Base-by-base conservation (phyloP, 2,329 filamentous ascomycete genomes). In the Verticillium klebahnii region DNA sequence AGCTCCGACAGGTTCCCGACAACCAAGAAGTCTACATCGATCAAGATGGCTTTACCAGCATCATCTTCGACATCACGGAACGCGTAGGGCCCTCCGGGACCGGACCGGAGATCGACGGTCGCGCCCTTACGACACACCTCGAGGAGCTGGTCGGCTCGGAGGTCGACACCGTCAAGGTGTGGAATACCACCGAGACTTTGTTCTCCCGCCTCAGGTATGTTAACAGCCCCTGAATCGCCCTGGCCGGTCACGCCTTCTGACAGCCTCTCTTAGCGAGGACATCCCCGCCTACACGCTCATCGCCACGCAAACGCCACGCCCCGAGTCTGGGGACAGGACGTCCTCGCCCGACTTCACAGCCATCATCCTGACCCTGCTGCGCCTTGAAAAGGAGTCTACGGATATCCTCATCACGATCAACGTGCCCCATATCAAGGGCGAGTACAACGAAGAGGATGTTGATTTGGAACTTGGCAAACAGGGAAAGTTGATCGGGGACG, bases 21-120 rank as follows among this genome's bases (percentile, higher is more conserved):
- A 91, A 96, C 75, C 93, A 98, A 79, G 94, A 97, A 80, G 90
- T 97, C 68, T 97, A 88, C 78, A 89, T 97, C 70, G 92, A 96
- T 73, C 83, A 85, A 66, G 84, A 90, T 65, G 93, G 92, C 58
- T 93, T 93, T 74, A 92, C 91, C 3, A 93, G 86, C 76, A 88
- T 97, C 73, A 93, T 97, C 69, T 85, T 97, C 75, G 94, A 98
- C 70, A 92, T 98, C 70, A 90, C 91, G 60, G 89, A 97, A 78
- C 89, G 91, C 61, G 89, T 96, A 25, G 84, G 85, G 63, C 72
- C 75, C 15, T 70, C 84, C 5, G 80, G 82, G 34, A 79, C 76
- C 52, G 76, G 80, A 2, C 80, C 86, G 19, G 83, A 87, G 69
- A 84, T 85, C 39, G 87, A 93, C 69, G 89, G 90, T 61, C 85